phyloP scores from a whole-genome alignment of 495 filamentous ascomycete genomes.

The Aspergillus olivimuriae region DNA sequence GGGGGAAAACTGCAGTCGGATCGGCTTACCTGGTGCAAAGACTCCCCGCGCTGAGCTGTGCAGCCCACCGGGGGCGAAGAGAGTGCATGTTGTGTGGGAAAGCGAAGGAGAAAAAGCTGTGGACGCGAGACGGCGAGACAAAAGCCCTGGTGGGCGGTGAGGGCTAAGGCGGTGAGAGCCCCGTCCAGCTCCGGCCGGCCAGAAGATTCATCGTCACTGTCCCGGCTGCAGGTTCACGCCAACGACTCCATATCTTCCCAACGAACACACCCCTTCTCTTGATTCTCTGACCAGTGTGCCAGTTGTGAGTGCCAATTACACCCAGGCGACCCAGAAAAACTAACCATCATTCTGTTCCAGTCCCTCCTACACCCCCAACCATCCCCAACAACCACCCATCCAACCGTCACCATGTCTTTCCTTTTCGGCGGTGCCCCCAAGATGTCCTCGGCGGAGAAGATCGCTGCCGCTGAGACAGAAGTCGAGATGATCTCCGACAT shows the following conservation, averaged over 20 bases:
- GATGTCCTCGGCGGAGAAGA: constrained; percentile 90
- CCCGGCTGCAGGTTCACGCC: not conserved
- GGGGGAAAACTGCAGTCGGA: constrained; percentile 8
- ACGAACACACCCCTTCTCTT: no score
- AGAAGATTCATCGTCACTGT: constrained; percentile 1
- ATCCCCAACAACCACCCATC: not conserved
- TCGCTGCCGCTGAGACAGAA: constrained; percentile 88
- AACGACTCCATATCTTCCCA: no score
- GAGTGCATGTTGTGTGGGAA: constrained; percentile 26
- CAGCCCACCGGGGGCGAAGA: constrained; percentile 30
- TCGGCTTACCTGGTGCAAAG: constrained; percentile 32
- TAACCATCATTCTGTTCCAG: not conserved
- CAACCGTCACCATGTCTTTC: constrained; percentile 73
- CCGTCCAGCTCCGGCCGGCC: constrained; percentile 9
- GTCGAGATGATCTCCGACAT: constrained; percentile 90
- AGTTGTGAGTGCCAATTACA: no score
- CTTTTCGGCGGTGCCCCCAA: constrained; percentile 81
- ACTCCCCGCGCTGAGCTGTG: constrained; percentile 18
- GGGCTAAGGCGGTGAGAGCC: constrained; percentile 29
- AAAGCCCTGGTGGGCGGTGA: constrained; percentile 15
- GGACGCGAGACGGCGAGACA: not conserved
- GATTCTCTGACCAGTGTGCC: no score
- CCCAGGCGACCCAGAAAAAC: not conserved
- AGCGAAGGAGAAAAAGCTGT: constrained; percentile 16
- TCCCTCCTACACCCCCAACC: no score